Base-by-base conservation (phyloP, 768 basidiomycete genomes). In the Boletus sp. region DNA sequence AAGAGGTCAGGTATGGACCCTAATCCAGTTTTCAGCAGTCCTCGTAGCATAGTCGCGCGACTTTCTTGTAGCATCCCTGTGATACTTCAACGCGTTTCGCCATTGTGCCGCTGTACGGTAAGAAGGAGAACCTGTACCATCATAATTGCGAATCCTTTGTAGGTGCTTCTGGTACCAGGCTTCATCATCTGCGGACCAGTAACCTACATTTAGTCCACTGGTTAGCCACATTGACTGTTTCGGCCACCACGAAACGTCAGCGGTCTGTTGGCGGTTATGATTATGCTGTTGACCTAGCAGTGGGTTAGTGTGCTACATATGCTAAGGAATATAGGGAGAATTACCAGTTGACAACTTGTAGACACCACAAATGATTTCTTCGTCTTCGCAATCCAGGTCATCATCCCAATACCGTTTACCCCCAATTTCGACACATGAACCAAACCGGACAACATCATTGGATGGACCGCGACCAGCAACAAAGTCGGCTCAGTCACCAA, bases 161-260 rank as follows among this genome's bases (percentile, higher is more conserved):
- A 58, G 20, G 5, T 49, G 40, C 5, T 36, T 49, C 41, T 58
- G 39, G 11, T 28, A 58, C 33, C 57, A 58, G 1, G 1, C 28
- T 29, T 58, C 39, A 24, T 54, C 17, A 0, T 54, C 57, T 7
- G 36, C 6, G 4, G 57, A 49, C 52, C 52, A 58, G 42, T 54
- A 49, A 2, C 57, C 52, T 0, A 58, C 28, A 11, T 49, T 29
- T 1, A 58, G 28, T 0, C 57, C 57, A n/a, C 20, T 41, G 0
- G 1, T 4, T 29, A 47, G 37, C 57, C 57, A 58, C 15, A 32
- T 58, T 0, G 20, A 54, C 36, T 58, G 41, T n/a, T 58, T 58
- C 0, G 33, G 57, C 57, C 52, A 58, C 57, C 52, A 54, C n/a
- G 35, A 58, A 2, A 58, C 28, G 14, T 53, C 35, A 7, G 57